phyloP scores from a whole-genome alignment of 139 green algal species.

The Micractinium conductrix region DNA sequence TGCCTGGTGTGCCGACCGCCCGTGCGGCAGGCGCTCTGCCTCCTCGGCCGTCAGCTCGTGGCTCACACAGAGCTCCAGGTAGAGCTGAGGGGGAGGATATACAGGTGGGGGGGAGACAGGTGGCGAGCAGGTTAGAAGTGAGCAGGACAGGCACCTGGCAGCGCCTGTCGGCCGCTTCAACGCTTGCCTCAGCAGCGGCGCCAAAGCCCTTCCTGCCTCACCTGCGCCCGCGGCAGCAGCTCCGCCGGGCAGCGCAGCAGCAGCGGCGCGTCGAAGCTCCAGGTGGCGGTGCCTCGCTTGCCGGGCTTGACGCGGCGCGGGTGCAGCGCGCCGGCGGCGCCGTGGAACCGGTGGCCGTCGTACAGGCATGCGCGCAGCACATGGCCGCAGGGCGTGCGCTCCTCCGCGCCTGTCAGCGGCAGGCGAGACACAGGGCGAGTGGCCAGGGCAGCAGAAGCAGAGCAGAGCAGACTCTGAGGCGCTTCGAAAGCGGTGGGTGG shows the following conservation, averaged over 20 bases:
- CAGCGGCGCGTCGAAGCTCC: slow-evolving; percentile 14
- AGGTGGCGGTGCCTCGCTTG: neutral
- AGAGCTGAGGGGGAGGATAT: neutral
- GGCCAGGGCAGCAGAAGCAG: too few species aligned
- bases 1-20: neutral
- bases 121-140: neutral
- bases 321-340: slow-evolving; percentile 12
- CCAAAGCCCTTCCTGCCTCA: neutral
- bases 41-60: slow-evolving; percentile 15
- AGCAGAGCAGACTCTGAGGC: too few species aligned
- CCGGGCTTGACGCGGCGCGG: neutral
- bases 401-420: neutral
- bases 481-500: neutral
- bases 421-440: neutral
- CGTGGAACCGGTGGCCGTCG: slow-evolving; percentile 23
- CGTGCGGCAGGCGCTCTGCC: neutral
- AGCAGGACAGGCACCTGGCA: neutral
- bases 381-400: neutral
- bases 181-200: too few species aligned
- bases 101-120: neutral
- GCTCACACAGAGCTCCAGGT: slow-evolving; percentile 11
- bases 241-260: slow-evolving; percentile 27
- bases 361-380: slow-evolving; percentile 14
- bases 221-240: neutral
- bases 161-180: too few species aligned